Evolutionary conservation across 495 filamentous ascomycete species (phyloP).

Genomic region (Hapsidospora chrysogenum): DNA sequence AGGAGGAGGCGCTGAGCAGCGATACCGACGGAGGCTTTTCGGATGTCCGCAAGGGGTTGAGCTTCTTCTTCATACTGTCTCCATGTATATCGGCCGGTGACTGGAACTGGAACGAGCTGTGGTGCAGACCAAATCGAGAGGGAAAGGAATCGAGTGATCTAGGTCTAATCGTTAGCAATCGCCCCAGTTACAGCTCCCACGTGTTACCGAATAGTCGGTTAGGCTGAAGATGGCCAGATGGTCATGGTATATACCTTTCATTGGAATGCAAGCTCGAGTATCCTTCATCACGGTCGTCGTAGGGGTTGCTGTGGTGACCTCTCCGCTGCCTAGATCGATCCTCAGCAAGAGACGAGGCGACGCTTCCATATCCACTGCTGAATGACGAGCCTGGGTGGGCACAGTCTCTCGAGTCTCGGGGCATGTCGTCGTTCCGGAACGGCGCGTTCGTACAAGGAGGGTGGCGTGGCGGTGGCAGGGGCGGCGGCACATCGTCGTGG

Average conservation of each 20-base stretch:
- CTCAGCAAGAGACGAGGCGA: constrained; percentile 12
- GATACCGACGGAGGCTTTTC: constrained; percentile 36
- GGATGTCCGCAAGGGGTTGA: constrained; percentile 42
- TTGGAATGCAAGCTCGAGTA: constrained; percentile 30
- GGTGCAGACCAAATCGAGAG: constrained; percentile 19
- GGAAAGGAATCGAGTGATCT: constrained; percentile 11
- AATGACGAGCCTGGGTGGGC: constrained; percentile 3
- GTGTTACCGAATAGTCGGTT: too few species aligned
- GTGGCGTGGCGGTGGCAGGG: constrained; percentile 29
- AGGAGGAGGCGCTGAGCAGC: constrained; percentile 35
- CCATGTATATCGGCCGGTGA: constrained; percentile 57
- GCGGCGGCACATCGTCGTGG: constrained; percentile 24
- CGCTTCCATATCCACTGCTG: constrained; percentile 3
- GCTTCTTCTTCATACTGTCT: constrained; percentile 60
- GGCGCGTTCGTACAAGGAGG: constrained; percentile 16
- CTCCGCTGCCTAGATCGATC: constrained; percentile 9
- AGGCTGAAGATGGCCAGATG: background rate
- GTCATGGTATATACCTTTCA: constrained; percentile 6
- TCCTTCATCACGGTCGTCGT: constrained; percentile 29
- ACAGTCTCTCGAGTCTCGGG: constrained; percentile 10
- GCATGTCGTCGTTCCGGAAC: constrained; percentile 5
- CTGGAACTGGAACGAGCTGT: constrained; percentile 35
- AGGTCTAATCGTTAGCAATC: too few species aligned
- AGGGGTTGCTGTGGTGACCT: constrained; percentile 8
- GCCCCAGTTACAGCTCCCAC: too few species aligned